Evolutionary conservation across 192 early-diverging fungal species (phyloP).

Genomic region (Podila epigama): DNA sequence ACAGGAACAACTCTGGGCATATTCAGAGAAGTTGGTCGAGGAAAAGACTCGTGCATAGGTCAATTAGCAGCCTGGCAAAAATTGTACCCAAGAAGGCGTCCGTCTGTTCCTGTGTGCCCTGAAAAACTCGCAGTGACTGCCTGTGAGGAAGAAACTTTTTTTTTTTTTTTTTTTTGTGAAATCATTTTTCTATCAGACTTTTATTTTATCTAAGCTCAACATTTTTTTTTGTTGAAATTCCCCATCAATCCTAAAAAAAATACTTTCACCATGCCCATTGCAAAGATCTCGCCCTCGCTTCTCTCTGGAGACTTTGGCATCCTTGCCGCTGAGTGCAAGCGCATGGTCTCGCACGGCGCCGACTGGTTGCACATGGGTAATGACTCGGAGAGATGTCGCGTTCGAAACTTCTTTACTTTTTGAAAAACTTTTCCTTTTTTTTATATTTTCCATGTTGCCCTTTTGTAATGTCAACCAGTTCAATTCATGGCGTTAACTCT

Average conservation of each 20-base stretch:
- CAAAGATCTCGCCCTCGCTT: slow-evolving; percentile 92
- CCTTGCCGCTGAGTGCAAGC: slow-evolving; percentile 84
- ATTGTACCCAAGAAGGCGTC: too few relatives aligned
- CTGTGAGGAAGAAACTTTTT: too few relatives aligned
- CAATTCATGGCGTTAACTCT: background rate
- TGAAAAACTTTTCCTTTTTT: background rate
- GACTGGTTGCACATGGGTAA: slow-evolving; percentile 90
- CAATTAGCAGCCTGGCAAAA: too few relatives aligned
- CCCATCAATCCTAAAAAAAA: background rate
- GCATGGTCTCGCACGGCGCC: slow-evolving; percentile 90
- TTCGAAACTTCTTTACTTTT: too few relatives aligned
- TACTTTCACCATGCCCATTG: slow-evolving; percentile 61
- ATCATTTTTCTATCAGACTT: too few relatives aligned
- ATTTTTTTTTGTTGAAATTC: too few relatives aligned
- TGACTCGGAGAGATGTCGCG: background rate
- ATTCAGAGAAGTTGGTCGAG: slow-evolving; percentile 3
- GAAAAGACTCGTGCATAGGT: background rate
- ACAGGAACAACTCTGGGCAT: slow-evolving; percentile 10
- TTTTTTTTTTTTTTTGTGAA: too few relatives aligned
- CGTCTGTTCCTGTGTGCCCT: too few relatives aligned
- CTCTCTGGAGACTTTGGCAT: slow-evolving; percentile 90
- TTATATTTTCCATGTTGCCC: slow-evolving; percentile 1
- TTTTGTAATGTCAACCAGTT: background rate
- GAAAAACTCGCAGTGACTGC: too few relatives aligned
- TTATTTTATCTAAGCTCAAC: too few relatives aligned